Base-by-base conservation (phyloP, 1,284 basidiomycete genomes). In the Porogramme epimiltina region DNA sequence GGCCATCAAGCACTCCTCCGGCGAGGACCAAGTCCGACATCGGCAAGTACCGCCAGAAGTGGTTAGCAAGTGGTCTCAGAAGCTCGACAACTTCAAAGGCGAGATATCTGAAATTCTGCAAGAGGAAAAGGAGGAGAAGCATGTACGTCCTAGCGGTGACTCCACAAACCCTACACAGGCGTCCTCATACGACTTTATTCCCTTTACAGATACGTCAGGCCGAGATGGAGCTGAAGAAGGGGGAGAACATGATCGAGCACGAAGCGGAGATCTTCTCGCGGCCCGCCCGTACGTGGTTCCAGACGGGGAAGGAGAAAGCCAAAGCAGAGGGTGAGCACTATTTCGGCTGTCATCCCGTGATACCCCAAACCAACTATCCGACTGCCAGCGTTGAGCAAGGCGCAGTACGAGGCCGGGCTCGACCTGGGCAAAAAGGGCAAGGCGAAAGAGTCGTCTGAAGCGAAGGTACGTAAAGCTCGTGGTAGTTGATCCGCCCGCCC, bases 271-370 rank as follows among this genome's bases (percentile, higher is more conserved):
- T 99, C 63, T 93, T 88, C 69, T 87, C 91, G 28, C 80, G 96
- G 45, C 97, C 97, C 8, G 93, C 94, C 23, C 79, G 96, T 58
- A 98, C 95, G 13, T 99, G 97, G 97, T 99, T 99, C 82, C 96
- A 98, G 72, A 85, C 80, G 22, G 80, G 82, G 55, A 89, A 89
- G 68, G 94, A 98, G 61, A 98, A 93, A 72, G 74, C 80, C 51
- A 81, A 81, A 47, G 80, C 93, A 1, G 85, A 89, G 82, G 87
- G 93, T 95, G 60, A 54, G 76, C 64, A 19, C 40, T 31, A 43
- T 47, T 37, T 39, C 42, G 34, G 33, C 36, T 15, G 47, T 54
- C 45, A 49, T 48, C 42, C 34, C 34, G 34, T 37, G 34, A 37
- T 50, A 42, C 47, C 52, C 25, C 13, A 26, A 22, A 24, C 45